These are phyloP conservation scores for Dalbergia cochinchinensis DNA, from an alignment of 306 rosid species.

Conservation along the genomic window DNA sequence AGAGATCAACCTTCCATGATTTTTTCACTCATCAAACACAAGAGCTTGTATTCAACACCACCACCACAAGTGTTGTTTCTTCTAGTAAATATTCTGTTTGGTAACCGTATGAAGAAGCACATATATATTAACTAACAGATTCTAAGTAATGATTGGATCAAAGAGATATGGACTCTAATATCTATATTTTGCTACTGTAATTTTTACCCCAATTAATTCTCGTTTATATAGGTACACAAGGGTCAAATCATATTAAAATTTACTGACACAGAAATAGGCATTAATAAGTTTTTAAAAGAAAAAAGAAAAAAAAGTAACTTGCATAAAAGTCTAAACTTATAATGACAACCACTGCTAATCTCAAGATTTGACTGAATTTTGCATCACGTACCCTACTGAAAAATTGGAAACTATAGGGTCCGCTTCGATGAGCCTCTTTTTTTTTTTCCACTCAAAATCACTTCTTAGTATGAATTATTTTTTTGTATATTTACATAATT, in stretches of 20 bases:
- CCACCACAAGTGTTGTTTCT: background rate
- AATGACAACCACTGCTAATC: slow-evolving; percentile 16
- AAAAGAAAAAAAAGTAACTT: background rate
- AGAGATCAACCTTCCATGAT: no score
- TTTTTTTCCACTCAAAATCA: no score
- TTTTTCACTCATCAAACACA: no score
- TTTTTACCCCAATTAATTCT: slow-evolving; percentile 24
- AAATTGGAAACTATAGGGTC: background rate
- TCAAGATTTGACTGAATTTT: slow-evolving; percentile 24
- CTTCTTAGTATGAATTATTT: no score
- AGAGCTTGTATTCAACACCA: background rate
- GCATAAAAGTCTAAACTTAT: slow-evolving; percentile 15
- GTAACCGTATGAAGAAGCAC: background rate
- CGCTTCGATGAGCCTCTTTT: no score
- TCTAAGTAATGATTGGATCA: background rate
- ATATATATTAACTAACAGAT: background rate
- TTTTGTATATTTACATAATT: no score
- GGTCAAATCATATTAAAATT: slow-evolving; percentile 14
- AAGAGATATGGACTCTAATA: background rate
- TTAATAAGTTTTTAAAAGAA: no score
- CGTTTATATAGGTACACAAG: background rate
- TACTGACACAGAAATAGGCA: slow-evolving; percentile 15
- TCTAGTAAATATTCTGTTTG: background rate
- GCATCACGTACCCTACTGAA: slow-evolving; percentile 3
- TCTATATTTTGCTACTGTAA: background rate